Base-by-base conservation (phyloP, 495 filamentous ascomycete genomes). In the Tuber borchii region DNA sequence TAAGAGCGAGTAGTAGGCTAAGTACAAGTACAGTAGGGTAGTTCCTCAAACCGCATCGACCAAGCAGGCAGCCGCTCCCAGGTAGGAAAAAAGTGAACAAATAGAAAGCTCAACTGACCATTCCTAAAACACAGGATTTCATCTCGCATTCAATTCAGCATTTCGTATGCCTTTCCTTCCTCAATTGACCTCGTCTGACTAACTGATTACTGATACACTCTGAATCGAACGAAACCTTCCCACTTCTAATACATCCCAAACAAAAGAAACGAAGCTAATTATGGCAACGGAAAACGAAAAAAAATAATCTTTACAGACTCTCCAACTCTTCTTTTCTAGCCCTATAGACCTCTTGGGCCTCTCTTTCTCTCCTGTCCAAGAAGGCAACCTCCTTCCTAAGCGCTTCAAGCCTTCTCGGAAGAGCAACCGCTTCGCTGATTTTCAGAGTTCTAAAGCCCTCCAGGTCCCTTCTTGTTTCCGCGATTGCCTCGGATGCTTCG, bases 341-440 rank as follows among this genome's bases (percentile, higher is more conserved):
- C 82, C 91, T 87, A 83, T 95, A 98, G 78, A 91, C 83, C 75
- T 97, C 93, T 84, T 99, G 96, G 43, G 92, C 93, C 86, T 97
- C 93, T 71, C 93, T 87, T 86, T 97, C 95, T 75, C 94, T 87
- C 75, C 90, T 90, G 82, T 89, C 91, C 37, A 98, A 88, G 83
- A 93, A 93, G 22, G 87, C 88, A 34, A 96, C 94, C 82, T 97
- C 93, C n/a, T 89, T 90, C 68, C 92, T 89, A 71, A 98, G 85
- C 44, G 86, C 87, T 81, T 93, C 93, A 65, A 97, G 84, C 65
- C 96, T 87, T 72, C 89, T 85, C 72, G 87, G 86, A 69, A 97
- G 87, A 9, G 92, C 92, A 2, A 90, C 88, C 75, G 92, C 89
- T 83, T 99, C 95, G 1, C 90, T 90, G 43, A 92, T 88, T 82